Evolutionary conservation across 164 flowering plant genomes (phyloP), one percentile per base, ranked within the genome.

Genomic region (Brasenia schreberi): DNA sequence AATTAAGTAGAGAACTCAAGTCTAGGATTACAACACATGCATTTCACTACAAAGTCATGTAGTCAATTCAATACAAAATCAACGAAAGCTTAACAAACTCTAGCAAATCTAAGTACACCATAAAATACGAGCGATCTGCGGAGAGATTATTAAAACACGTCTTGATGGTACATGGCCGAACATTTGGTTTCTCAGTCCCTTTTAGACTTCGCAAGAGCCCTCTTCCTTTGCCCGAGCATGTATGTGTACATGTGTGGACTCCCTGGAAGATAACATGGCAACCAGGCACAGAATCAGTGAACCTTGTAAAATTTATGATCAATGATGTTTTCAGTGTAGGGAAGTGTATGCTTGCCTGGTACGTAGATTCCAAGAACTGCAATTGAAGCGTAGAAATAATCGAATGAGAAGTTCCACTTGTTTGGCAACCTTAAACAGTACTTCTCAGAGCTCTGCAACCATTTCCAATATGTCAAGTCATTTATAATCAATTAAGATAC

Each of bases 321-420:
- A 45, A 45, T 45, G 53, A 45, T 23, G 12, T 7, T 6, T 45
- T 45, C 12, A 12, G 11, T 4, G 12, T 1, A 45, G 53, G 5
- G 53, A 45, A 45, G 12, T 12, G 7, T 45, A 7, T 7, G 53
- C 77, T 65, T 80, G 63, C 92, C 96, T 76, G 96, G 96, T 17
- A 87, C 80, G 42, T 87, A 89, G 66, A 78, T 58, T 56, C 73
- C 88, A 18, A 89, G 78, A 14, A 60, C 74, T 9, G 80, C 63
- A 66, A 89, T 63, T 3, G 87, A 73, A 18, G 76, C 79, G 19
- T 77, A 89, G 76, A 76, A 89, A 79, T 80, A 80, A 69, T 89
- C 92, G 63, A 89, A 85, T 9, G 90, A 79, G 77, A 76, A 89
- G 80, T 89, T 89, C 90, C 80, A 87, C 71, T 79, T 84, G 84